Percentiles rank a stretch among this genome's conserved stretches.
These are phyloP conservation scores for Fraxinus sp. DNA, from an alignment of 305 asterid species.

Conservation along the genomic window DNA sequence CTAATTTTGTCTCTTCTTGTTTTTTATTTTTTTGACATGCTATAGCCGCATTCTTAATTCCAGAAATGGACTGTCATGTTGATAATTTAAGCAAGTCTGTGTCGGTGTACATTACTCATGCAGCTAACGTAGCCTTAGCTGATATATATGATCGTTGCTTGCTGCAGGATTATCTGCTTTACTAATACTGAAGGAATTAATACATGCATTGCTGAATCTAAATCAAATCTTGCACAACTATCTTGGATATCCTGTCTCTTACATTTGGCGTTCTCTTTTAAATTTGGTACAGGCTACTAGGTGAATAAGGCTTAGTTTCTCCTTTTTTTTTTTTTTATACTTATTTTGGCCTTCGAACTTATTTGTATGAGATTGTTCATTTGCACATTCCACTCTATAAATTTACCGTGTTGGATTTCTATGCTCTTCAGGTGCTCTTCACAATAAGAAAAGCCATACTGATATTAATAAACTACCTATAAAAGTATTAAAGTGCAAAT, in stretches of 20 bases:
- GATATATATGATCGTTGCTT: not conserved
- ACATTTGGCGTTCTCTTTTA: not conserved
- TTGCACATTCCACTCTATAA: not conserved
- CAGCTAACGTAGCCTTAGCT: not conserved
- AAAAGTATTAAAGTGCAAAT: not conserved
- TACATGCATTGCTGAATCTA: not conserved
- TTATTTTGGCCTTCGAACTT: not conserved
- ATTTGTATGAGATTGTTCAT: conserved; percentile 4
- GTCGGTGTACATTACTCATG: not conserved
- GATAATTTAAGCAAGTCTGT: not conserved
- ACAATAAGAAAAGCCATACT: conserved; percentile 5
- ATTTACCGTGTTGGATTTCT: not conserved
- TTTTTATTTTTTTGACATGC: not conserved
- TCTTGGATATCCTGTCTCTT: not conserved
- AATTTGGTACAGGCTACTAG: not conserved
- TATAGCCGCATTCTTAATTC: not conserved
- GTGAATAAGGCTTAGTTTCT: not conserved
- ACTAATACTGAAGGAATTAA: not conserved
- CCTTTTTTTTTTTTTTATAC: not conserved
- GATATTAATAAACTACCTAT: not conserved
- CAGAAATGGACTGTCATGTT: not conserved
- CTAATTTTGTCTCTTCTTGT: not conserved
- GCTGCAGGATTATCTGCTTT: not conserved
- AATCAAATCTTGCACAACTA: not conserved
- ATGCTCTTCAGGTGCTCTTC: not conserved